phyloP scores from a whole-genome alignment of 768 basidiomycete genomes.

The Piloderma croceum region DNA sequence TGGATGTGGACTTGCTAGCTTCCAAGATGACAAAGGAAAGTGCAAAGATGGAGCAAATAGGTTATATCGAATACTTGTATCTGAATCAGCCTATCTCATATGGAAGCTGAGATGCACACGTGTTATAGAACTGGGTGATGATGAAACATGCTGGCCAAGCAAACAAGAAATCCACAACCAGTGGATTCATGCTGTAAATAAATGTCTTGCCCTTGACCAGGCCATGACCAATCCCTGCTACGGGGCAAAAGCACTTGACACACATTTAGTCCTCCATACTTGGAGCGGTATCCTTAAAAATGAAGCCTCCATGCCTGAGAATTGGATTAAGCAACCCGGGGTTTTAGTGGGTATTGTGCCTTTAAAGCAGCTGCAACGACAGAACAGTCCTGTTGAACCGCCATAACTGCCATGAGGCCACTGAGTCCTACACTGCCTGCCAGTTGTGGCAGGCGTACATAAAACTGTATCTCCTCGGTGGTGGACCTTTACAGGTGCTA shows the following conservation, averaged over 20 bases:
- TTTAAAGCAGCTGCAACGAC: conserved; percentile 1
- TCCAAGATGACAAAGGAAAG: conserved; percentile 1
- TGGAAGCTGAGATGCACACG: conserved; percentile 25
- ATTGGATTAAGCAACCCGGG: conserved; percentile 9
- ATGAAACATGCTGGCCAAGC: too few relatives aligned
- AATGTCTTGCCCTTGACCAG: conserved; percentile 4
- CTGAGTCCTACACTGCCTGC: conserved; percentile 7
- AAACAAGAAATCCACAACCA: conserved; percentile 4
- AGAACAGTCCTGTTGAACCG: conserved; percentile 1
- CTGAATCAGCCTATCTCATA: conserved; percentile 25
- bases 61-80: conserved; percentile 20
- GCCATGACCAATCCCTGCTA: conserved; percentile 3
- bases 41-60: conserved; percentile 6
- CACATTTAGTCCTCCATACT: conserved; percentile 7
- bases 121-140: conserved; percentile 4
- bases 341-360: conserved; percentile 15
- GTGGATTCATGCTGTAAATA: conserved; percentile 11
- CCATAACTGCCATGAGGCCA: neutral
- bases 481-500: too few relatives aligned
- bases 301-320: conserved; percentile 7
- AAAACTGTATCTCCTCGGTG: too few relatives aligned
- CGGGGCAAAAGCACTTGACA: conserved; percentile 1
- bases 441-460: neutral
- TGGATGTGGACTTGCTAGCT: conserved; percentile 8
- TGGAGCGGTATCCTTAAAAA: conserved; percentile 10